Evolutionary conservation across 2,329 filamentous ascomycete species (phyloP).

Genomic region (Tolypocladium pustulatum): DNA sequence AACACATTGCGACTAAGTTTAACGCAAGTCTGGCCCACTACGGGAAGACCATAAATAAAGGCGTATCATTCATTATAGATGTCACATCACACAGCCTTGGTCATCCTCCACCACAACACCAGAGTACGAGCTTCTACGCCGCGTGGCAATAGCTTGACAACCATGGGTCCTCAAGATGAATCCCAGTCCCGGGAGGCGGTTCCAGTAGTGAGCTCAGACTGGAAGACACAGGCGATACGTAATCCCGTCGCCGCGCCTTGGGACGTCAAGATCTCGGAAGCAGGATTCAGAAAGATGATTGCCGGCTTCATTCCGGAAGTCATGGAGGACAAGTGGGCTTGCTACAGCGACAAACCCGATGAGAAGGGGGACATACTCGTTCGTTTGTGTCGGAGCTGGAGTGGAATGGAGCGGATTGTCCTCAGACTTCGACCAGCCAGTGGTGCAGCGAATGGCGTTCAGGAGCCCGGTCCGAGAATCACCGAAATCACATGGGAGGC

Average conservation of each 20-base stretch:
- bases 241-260: neutral
- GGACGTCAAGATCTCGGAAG: neutral
- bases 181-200: neutral
- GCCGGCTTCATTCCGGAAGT: neutral
- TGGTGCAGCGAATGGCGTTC: neutral
- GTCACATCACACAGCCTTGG: too few relatives aligned
- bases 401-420: neutral
- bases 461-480: neutral
- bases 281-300: neutral
- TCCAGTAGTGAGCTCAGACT: neutral
- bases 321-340: neutral
- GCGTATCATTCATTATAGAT: too few relatives aligned
- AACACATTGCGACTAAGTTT: too few relatives aligned
- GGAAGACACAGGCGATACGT: neutral
- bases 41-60: too few relatives aligned
- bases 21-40: too few relatives aligned
- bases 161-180: neutral
- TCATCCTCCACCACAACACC: too few relatives aligned
- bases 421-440: neutral
- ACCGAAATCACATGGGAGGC: neutral
- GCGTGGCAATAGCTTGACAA: neutral
- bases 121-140: too few relatives aligned
- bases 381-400: neutral
- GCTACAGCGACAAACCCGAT: neutral
- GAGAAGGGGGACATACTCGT: neutral